Evolutionary conservation across 1,139 yeast species (phyloP).

Genomic region (Taphrina sp.): DNA sequence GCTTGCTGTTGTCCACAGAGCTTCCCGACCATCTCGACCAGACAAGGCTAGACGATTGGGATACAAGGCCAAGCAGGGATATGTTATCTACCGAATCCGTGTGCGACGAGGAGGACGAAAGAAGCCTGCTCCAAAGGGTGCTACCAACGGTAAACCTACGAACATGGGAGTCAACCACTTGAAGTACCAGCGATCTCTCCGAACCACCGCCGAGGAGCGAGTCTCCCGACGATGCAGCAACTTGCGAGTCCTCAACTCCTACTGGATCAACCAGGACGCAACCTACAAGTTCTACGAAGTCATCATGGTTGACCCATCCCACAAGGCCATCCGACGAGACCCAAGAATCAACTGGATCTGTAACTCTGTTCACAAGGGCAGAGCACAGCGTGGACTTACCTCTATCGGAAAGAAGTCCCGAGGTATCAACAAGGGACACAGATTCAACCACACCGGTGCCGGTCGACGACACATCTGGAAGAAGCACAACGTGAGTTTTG

Average conservation of each 20-base stretch:
- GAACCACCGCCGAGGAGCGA: constrained; percentile 99
- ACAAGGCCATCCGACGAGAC: constrained; percentile 98
- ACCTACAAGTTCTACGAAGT: constrained; percentile 99
- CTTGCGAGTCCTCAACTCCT: constrained; percentile 98
- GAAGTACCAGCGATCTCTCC: constrained; percentile 98
- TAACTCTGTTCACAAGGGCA: constrained; percentile 99
- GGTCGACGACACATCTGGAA: constrained; percentile 99
- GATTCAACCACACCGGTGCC: constrained; percentile 21
- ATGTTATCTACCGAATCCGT: constrained; percentile 96
- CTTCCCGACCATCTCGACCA: constrained; percentile 98
- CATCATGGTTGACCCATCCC: constrained; percentile 93
- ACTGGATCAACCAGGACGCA: constrained; percentile 99
- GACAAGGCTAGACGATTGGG: constrained; percentile 99
- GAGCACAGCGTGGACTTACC: constrained; percentile 99
- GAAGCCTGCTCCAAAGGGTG: constrained; percentile 99
- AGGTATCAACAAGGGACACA: constrained; percentile 99
- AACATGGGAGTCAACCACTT: constrained; percentile 99
- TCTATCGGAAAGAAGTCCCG: constrained; percentile 47
- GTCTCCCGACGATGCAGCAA: constrained; percentile 98
- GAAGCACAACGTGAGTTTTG: constrained; percentile 98
- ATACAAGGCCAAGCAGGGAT: constrained; percentile 99
- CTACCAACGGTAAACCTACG: constrained; percentile 99
- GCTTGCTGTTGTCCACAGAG: constrained; percentile 98
- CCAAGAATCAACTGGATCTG: constrained; percentile 99
- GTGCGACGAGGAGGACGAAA: constrained; percentile 99